These are phyloP conservation scores for Ophiostoma piceae DNA, from an alignment of 2,329 filamentous ascomycete genomes.

Conservation along the genomic window DNA sequence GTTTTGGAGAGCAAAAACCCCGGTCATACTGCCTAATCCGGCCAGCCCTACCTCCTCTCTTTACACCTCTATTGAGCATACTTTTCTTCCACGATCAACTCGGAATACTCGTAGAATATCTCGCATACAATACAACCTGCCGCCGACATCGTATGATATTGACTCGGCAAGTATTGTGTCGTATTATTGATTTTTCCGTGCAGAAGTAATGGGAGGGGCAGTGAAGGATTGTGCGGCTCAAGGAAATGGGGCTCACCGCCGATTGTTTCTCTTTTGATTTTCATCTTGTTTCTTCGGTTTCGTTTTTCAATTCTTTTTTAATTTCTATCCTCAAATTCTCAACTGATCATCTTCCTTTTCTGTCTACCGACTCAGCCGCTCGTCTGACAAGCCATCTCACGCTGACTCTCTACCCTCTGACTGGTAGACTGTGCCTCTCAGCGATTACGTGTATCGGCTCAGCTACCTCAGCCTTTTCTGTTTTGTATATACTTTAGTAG, in stretches of 20 bases:
- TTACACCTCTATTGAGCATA: neutral
- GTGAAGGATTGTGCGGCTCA: neutral
- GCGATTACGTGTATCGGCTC: neutral
- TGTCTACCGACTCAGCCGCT: neutral
- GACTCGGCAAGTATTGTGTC: neutral
- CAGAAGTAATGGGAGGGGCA: neutral
- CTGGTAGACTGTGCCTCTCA: neutral
- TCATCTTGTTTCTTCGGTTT: neutral
- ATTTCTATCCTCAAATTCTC: neutral
- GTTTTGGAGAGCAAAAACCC: neutral
- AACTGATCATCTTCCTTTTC: neutral
- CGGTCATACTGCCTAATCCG: neutral
- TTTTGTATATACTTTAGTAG: neutral
- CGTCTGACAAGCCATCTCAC: neutral
- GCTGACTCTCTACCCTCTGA: neutral
- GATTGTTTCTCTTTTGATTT: neutral
- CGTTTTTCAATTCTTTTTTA: neutral
- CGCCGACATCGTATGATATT: neutral
- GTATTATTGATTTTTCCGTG: neutral
- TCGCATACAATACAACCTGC: neutral
- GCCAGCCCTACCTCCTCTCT: neutral
- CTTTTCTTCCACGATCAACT: neutral
- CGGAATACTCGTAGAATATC: neutral
- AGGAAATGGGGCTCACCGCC: neutral
- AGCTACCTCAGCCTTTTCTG: neutral